A percentile compares a stretch with the other conserved stretches of the same genome.
Conservation (phyloP, 352 stramenopile species). For the Globisporangium heterothallicum region DNA sequence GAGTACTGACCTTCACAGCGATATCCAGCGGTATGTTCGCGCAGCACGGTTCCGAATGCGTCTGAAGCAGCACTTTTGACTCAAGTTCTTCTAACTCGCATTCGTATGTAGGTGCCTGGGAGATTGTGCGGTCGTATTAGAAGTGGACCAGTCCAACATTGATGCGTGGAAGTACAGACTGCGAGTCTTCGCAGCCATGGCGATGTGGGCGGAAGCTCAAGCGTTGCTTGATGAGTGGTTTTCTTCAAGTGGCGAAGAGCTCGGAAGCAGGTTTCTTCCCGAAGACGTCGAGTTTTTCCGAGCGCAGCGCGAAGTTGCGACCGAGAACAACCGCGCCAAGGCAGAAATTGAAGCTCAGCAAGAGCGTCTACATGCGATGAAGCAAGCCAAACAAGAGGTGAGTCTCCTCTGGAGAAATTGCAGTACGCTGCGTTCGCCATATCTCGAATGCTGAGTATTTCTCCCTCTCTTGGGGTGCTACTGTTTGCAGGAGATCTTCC, state of each 20-base stretch:
- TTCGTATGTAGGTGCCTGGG: constrained; percentile 6
- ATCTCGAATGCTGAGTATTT: too few species aligned
- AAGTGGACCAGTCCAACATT: constrained; percentile 13
- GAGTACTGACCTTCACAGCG: neutral
- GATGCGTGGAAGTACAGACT: constrained; percentile 13
- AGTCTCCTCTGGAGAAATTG: neutral
- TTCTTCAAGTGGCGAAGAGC: neutral
- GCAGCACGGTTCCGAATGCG: neutral
- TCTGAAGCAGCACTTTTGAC: neutral
- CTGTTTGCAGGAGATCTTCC: constrained; percentile 13
- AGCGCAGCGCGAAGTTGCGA: neutral
- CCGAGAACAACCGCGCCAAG: neutral
- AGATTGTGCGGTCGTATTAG: constrained; percentile 16
- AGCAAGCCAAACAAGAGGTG: constrained; percentile 9
- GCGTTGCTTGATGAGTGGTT: constrained; percentile 6
- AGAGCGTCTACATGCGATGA: constrained; percentile 4
- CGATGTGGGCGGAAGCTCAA: constrained; percentile 17
- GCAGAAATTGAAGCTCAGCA: neutral
- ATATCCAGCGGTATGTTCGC: constrained; percentile 3
- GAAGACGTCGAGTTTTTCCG: constrained; percentile 12
- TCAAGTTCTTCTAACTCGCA: neutral
- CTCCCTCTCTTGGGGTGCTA: neutral
- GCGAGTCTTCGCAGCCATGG: constrained; percentile 6
- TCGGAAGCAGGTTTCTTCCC: neutral
- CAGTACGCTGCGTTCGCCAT: too few species aligned